Base-by-base conservation (phyloP, 2,329 filamentous ascomycete species). In the Ilyonectria sp. region DNA sequence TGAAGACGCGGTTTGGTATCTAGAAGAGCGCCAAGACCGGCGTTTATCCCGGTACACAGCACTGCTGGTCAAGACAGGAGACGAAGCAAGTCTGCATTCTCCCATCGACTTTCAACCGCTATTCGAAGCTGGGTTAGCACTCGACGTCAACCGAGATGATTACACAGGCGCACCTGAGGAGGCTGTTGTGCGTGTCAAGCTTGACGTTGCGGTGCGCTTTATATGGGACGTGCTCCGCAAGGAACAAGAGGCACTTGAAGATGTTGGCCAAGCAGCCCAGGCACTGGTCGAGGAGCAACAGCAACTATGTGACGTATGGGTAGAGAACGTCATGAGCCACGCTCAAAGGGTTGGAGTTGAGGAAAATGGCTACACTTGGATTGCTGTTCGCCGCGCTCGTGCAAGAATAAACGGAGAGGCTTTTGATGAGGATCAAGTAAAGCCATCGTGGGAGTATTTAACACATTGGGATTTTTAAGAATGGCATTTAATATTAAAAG, bases 31-130 rank as follows among this genome's bases (percentile, higher is more conserved):
- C 1, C 6, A 26, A 10, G 1, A 23, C n/a, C 23, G 9, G 2
- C 46, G 13, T 2, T 10, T 47, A 6, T 37, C 62, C 3, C 47
- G 33, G 7, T 54, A 21, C 3, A 49, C 47, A 1, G 47, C 54
- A 1, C 31, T 60, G 1, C 29, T 65, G 11, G 37, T 65, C 13
- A 60, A 43, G 21, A 60, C 55, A 17, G 55, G 55, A 10, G 13
- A 49, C 1, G 55, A 65, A 7, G 19, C n/a, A 4, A 2, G 47
- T 9, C 19, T 49, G 1, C 31, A 23, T 2, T 23, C 46, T 15
- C 49, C 35, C 6, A 65, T 60, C 8, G 60, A n/a, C 17, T 60
- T 60, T 11, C 9, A 53, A 6, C 19, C 62, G 6, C 56, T 65
- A 2, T 65, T 65, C 10, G 49, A 55, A 1, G 29, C 37, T 21